Evolutionary conservation across 129 eudicot species (phyloP), one percentile per base, ranked within the genome.

Genomic region (Deinandra increscens): DNA sequence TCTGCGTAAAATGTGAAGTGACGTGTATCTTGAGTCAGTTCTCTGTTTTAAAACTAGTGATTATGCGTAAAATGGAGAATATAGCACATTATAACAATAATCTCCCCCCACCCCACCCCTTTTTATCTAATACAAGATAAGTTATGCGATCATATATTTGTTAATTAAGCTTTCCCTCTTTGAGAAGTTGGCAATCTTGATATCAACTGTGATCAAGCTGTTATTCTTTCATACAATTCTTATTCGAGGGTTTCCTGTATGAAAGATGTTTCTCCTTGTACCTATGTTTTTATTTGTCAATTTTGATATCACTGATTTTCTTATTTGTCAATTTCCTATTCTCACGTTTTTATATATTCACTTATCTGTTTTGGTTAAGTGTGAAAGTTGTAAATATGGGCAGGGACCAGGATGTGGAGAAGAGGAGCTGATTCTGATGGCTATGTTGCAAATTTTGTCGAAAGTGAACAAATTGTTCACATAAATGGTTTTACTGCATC

Each of bases 401-500:
- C 26, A 93, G 99, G 99, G 45, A 93, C 99, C 69, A 83, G 99
- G 53, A 84, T 93, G 97, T 93, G 99, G 99, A 87, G 95, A 87
- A 93, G 99, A 87, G 99, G 99, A 74, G 99, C 99, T 74, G 99
- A 93, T 80, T 60, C 97, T 75, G 99, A 89, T 83, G 99, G 99
- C 42, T 93, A 84, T 7, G 99, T 93, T 26, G 95, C 99, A 68
- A 93, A 93, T 82, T 93, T 84, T 79, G 99, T 93, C 18, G 99
- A 93, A 87, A 81, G 79, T 71, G 99, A 93, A 78, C 99, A 89
- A 79, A 85, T 87, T 42, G 70, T 93, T 26, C 90, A 89, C 71
- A 45, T 83, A 33, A 89, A 93, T 73, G 97, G 97, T 58, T 60
- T 43, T 76, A 87, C 80, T 75, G 95, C 95, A 68, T 93, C 99